Evolutionary conservation across 768 basidiomycete genomes (phyloP).

Genomic region (Tricholoma matsutake): DNA sequence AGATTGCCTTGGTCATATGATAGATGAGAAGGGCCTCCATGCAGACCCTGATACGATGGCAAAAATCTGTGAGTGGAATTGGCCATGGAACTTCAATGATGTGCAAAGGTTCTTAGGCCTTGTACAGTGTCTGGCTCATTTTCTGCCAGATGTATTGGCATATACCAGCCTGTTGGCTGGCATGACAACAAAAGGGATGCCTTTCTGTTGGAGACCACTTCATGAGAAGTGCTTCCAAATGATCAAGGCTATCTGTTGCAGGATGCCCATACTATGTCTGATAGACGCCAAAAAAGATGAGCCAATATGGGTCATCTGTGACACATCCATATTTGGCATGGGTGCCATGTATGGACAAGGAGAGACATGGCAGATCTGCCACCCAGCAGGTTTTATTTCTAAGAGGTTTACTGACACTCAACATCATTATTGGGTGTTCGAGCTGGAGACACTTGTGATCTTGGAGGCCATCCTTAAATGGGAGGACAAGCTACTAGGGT

Average conservation of each 20-base stretch:
- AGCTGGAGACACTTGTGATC: constrained; percentile 13
- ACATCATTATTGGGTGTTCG: constrained; percentile 11
- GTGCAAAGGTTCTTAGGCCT: constrained; percentile 32
- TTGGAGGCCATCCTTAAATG: constrained; percentile 23
- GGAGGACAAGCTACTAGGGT: constrained; percentile 23
- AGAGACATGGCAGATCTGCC: not conserved
- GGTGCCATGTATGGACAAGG: not conserved
- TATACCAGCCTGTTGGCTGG: constrained; percentile 23
- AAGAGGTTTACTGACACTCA: constrained; percentile 11
- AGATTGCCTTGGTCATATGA: constrained; percentile 31
- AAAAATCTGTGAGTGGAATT: constrained; percentile 24
- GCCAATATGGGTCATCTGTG: not conserved
- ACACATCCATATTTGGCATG: not conserved
- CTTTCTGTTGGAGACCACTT: constrained; percentile 27
- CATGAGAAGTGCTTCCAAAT: constrained; percentile 20
- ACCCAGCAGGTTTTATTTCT: not conserved
- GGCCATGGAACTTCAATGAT: constrained; percentile 21
- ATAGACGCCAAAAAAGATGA: not conserved
- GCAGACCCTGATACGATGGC: constrained; percentile 29
- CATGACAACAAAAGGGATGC: constrained; percentile 20
- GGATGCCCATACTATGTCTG: not conserved
- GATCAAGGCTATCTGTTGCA: constrained; percentile 16
- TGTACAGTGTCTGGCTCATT: constrained; percentile 29
- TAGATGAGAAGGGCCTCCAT: constrained; percentile 29
- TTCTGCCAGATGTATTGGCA: constrained; percentile 27